Evolutionary conservation across 2,329 filamentous ascomycete species (phyloP), one percentile per base, ranked within the genome.

Genomic region (Metarhizium robertsii): DNA sequence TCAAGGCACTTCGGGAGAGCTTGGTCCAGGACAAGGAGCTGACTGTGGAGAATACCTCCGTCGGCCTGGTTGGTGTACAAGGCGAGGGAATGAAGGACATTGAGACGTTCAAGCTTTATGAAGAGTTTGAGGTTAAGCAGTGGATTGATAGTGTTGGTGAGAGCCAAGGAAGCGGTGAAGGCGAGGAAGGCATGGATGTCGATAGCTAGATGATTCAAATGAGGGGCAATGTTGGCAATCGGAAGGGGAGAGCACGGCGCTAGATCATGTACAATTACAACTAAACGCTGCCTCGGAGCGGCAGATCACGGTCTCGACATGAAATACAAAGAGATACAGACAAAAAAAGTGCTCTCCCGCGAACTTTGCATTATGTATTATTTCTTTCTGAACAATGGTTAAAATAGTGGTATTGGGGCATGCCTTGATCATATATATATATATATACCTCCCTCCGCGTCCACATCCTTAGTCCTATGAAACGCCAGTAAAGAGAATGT

Each of bases 1-100:
- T 99, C 68, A 83, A 83, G 68, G 92, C 94, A 53, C 78, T 99
- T 69, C 96, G 96, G 80, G 94, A 99, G 79, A 95, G 88, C 64
- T 77, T 99, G 70, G 88, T 89, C 56, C 92, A 97, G 81, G 94
- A 99, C 75, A 95, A 95, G 79, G 92, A 97, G 80, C 77, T 99
- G 71, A 97, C 92, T 55, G 84, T 96, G 45, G 94, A 97, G 71
- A 99, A 99, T 76, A 96, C 92, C 54, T 96, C 90, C 64, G 83
- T 99, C 54, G 92, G 89, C 42, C 79, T 96, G 58, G 88, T 92
- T 25, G 92, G 92, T 10, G 75, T 71, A 60, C 72, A 74, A 58
- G 59, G 60, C 42, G 73, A 75, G 6, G 75, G 75, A 54, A 77
- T 76, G 69, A 80, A 79, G 71, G 74, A 67, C 54, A 73, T 87